Conservation (phyloP, 129 eudicot genomes). For the Chrysanthemum seticuspe region DNA sequence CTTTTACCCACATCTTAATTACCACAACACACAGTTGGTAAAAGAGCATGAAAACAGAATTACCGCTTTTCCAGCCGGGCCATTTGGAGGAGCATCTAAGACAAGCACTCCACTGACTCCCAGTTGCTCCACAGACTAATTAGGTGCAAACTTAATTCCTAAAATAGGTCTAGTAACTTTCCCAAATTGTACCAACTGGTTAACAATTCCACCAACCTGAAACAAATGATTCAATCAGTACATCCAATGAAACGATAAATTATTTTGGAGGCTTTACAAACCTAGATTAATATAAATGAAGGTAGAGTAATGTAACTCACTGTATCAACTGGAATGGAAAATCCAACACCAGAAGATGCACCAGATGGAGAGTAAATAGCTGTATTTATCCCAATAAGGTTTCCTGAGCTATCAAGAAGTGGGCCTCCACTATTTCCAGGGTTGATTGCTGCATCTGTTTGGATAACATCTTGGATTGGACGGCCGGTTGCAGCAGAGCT, state of each 20-base stretch:
- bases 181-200: too few relatives aligned
- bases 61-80: too few relatives aligned
- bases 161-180: too few relatives aligned
- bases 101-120: too few relatives aligned
- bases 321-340: slow-evolving; percentile 97
- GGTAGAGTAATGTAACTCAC: slow-evolving; percentile 41
- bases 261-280: slow-evolving; percentile 10
- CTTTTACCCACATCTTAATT: neutral
- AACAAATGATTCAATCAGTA: too few relatives aligned
- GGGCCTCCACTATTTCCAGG: slow-evolving; percentile 99
- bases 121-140: too few relatives aligned
- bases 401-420: slow-evolving; percentile 93
- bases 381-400: slow-evolving; percentile 90
- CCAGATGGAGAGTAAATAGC: slow-evolving; percentile 99
- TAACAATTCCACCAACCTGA: too few relatives aligned
- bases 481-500: slow-evolving; percentile 99
- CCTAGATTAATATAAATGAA: neutral
- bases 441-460: slow-evolving; percentile 96
- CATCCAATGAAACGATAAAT: too few relatives aligned
- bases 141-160: too few relatives aligned
- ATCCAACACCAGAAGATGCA: slow-evolving; percentile 97
- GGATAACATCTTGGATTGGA: slow-evolving; percentile 95
- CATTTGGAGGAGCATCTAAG: too few relatives aligned
- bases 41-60: too few relatives aligned
- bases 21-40: slow-evolving; percentile 14